phyloP scores from a whole-genome alignment of 208 protist species.

The Wallacemonas sp. region DNA sequence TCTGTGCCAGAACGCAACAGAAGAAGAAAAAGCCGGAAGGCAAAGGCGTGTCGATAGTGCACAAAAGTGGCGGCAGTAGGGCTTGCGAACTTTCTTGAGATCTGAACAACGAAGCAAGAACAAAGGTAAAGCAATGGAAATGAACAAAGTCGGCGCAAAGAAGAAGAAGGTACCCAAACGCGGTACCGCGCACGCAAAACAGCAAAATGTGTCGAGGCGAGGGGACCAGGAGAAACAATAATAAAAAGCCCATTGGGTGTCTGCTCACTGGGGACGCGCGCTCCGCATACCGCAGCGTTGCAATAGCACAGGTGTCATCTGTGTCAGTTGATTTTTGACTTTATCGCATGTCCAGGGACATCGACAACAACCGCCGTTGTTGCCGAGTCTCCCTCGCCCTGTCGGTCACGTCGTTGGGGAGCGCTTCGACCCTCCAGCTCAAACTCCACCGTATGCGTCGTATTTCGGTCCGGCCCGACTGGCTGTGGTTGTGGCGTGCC shows the following conservation, averaged over 20 bases:
- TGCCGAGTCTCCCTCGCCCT: neutral
- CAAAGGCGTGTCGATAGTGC: too few relatives aligned
- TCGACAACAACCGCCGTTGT: slow-evolving; percentile 5
- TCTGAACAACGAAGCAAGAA: too few relatives aligned
- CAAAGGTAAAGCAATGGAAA: too few relatives aligned
- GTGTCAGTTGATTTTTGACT: neutral
- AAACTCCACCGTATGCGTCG: neutral
- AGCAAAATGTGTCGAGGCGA: neutral
- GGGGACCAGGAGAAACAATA: neutral
- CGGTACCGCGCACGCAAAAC: too few relatives aligned
- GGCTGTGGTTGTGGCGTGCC: slow-evolving; percentile 5
- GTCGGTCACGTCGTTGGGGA: slow-evolving; percentile 3
- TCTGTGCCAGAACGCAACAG: too few relatives aligned
- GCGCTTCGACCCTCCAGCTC: neutral
- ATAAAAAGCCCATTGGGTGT: neutral
- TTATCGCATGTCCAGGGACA: neutral
- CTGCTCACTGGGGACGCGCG: neutral
- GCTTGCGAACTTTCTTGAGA: too few relatives aligned
- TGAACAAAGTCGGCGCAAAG: too few relatives aligned
- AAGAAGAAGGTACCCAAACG: too few relatives aligned
- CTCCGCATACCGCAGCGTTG: too few relatives aligned
- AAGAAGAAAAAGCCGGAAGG: too few relatives aligned
- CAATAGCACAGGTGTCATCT: neutral
- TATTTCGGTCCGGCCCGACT: neutral
- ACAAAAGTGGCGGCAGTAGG: too few relatives aligned